Evolutionary conservation across 2,329 filamentous ascomycete genomes (phyloP), one percentile per base, ranked within the genome.

Genomic region (Magnaporthales sp.): DNA sequence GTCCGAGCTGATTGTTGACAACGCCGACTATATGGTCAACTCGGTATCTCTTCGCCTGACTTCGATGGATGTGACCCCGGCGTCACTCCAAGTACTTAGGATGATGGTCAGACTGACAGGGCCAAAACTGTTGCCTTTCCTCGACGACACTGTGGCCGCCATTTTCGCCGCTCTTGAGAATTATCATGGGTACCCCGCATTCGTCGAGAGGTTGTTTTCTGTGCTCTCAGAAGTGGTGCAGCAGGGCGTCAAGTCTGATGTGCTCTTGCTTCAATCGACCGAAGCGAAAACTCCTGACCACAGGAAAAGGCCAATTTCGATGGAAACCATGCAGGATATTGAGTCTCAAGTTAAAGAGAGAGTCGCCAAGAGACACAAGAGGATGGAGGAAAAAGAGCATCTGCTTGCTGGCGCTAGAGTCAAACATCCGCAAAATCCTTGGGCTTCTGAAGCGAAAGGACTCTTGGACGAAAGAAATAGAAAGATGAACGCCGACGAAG

Each of bases 1-100:
- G 4, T 89, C 90, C 29, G 87, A 91, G 19, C 80, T 99, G 70
- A 89, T 99, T 54, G 86, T 98, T 30, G 88, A 91, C 65, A 99
- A 99, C 68, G 93, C 92, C 19, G 95, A 99, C 76, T 99, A 99
- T 75, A 91, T 99, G 78, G 89, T 98, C 68, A 98, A 98, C 74
- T 92, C 95, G 0, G 87, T 99, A 19, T 92, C 91, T 0, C 78
- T 98, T 68, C 91, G 93, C 69, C 84, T 99, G 8, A 97, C 97
- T 72, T 92, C 91, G 0, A 92, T 97, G 70, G 93, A 97, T 70
- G 89, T 98, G 65, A 94, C 93, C 0, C 93, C 94, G 1, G 91
- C 96, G 69, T 93, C 92, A 3, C 93, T 93, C 2, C 91, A 94
- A 71, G 95, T 98, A 1, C 78, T 99, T 63, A 84, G 90, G 7